A percentile compares a stretch with the other conserved stretches of the same genome.
Conservation (phyloP, 1,284 basidiomycete species). For the Leccinum subrobustum region DNA sequence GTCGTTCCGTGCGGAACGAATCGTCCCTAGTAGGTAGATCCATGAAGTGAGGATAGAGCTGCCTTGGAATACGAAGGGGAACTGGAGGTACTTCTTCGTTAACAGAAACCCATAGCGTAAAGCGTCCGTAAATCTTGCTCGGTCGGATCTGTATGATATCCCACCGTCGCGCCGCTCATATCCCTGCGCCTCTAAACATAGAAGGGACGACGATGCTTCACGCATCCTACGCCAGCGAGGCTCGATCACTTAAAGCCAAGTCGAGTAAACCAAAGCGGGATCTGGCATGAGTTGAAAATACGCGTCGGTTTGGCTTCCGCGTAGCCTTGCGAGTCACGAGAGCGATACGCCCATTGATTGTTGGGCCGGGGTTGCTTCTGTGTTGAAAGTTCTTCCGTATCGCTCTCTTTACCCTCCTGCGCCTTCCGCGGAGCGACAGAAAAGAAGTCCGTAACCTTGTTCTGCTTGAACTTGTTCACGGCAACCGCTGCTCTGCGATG, state of each 20-base stretch:
- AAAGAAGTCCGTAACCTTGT: conserved; percentile 97
- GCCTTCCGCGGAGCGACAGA: conserved; percentile 29
- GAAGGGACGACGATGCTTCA: conserved; percentile 56
- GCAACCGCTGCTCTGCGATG: conserved; percentile 86
- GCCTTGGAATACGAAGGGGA: no score
- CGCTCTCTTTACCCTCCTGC: conserved; percentile 39
- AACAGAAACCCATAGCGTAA: conserved; percentile 86
- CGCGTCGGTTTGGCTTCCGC: conserved; percentile 30
- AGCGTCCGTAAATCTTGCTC: conserved; percentile 79
- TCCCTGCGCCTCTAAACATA: conserved; percentile 76
- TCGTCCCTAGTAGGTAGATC: conserved; percentile 33
- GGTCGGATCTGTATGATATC: conserved; percentile 91
- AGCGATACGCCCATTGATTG: conserved; percentile 47
- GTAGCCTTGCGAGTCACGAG: conserved; percentile 53
- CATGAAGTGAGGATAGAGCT: no score
- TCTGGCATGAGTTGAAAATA: conserved; percentile 37
- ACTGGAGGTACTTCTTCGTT: conserved; percentile 54
- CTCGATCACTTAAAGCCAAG: conserved; percentile 81
- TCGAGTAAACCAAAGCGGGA: conserved; percentile 66
- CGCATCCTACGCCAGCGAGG: conserved; percentile 75
- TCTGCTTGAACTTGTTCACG: conserved; percentile 97
- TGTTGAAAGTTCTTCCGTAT: conserved; percentile 59
- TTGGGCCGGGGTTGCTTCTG: no score
- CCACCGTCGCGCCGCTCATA: conserved; percentile 78
- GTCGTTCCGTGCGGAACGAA: conserved; percentile 6